Evolutionary conservation across 495 filamentous ascomycete species (phyloP), one percentile per base, ranked within the genome.

Genomic region (Podospora australis): DNA sequence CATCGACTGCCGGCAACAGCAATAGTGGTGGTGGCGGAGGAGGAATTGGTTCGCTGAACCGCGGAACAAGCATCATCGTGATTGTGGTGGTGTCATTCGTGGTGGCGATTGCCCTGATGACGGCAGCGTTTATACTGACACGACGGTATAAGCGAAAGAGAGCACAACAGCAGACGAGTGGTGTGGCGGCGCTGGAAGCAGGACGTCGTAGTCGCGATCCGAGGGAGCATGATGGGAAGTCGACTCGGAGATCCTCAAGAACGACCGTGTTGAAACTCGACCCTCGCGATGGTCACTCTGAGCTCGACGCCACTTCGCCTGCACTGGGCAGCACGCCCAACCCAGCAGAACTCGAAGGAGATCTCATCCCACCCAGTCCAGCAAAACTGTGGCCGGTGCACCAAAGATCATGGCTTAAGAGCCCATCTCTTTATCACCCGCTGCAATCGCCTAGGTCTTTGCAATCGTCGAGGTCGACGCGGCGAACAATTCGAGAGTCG

Each of bases 21-120:
- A 16, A 25, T 6, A 44, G 32, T 19, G 21, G 10, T 0, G 5
- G 19, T 2, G 34, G 22, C 26, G 25, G 29, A 1, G 49, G 39
- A 17, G 30, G 11, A 16, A 23, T 46, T 2, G 32, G 53, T 8
- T 39, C 30, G 4, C 21, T 52, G 2, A 47, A 48, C 14, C 62
- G 59, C 0, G 52, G 48, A 5, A 52, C 58, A 6, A 65, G 50
- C 19, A 59, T 57, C n/a, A 58, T 57, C 6, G 53, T 69, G 20
- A 62, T 65, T 25, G 57, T 65, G 0, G 43, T 70, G 4, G 52
- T 64, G 1, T 60, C 54, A 6, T 48, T 69, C 20, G 54, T 67
- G 0, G 58, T 60, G 9, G 50, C 50, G 0, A 54, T 69, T 10
- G 47, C 63, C 2, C 25, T 64, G 0, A 56, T 58, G 39, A 54